Evolutionary conservation across 306 rosid genomes (phyloP).

Genomic region (Cucurbita moschata): DNA sequence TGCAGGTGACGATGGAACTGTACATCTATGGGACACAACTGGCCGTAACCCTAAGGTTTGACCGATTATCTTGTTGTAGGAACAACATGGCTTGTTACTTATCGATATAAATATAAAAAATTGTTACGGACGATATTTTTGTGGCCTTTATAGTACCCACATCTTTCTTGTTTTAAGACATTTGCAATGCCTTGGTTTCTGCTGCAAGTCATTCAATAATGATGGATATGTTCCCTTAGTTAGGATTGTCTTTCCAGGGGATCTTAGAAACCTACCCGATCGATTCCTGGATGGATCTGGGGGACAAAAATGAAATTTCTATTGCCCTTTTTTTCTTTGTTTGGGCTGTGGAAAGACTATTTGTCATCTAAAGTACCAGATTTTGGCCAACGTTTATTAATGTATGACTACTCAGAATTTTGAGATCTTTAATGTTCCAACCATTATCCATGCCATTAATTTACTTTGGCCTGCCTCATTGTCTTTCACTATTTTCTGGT

Average conservation of each 20-base stretch:
- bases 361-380: neutral
- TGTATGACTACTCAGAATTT: neutral
- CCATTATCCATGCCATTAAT: neutral
- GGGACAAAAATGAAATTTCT: neutral
- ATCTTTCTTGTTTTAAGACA: neutral
- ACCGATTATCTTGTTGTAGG: neutral
- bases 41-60: slow-evolving; percentile 89
- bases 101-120: neutral
- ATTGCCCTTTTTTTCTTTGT: neutral
- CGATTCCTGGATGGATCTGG: neutral
- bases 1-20: slow-evolving; percentile 94
- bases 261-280: neutral
- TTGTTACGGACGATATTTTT: neutral
- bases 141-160: neutral
- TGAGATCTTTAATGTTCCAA: neutral
- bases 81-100: neutral
- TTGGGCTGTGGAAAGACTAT: neutral
- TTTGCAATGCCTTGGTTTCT: neutral
- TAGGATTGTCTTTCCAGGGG: neutral
- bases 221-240: neutral
- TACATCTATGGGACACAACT: slow-evolving; percentile 96
- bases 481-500: neutral
- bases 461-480: neutral
- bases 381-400: neutral
- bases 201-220: too few species aligned